Base-by-base conservation (phyloP, 345 rosid species). In the Gossypium herbaceum region DNA sequence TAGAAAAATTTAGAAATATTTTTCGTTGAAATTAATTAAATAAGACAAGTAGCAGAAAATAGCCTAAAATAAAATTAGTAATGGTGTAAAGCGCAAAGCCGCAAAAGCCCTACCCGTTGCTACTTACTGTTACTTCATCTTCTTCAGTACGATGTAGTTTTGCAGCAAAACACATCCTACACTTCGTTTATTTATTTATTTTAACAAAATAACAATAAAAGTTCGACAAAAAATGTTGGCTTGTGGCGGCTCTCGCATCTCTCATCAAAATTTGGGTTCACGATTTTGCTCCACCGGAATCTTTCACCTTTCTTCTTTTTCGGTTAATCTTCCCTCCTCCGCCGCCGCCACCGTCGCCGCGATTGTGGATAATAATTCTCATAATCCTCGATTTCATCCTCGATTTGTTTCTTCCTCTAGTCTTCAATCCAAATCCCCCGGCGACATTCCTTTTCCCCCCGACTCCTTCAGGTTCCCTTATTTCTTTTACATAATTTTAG, bases 161-260 rank as follows among this genome's bases (percentile, higher is more conserved):
- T 3, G 3, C 1, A 19, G 60, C 9, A 19, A 8, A 54, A 54
- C 3, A n/a, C 58, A n/a, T 7, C 59, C 19, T n/a, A 55, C 25
- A 29, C 48, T 39, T 63, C 9, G 2, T 24, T 58, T 12, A 34
- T 34, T 58, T 58, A 22, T 22, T 56, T 9, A 19, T 19, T 56
- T 20, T 20, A 34, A 56, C 13, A 25, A 20, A 56, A 3, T 56
- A 56, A 5, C n/a, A 44, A 61, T 29, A 5, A 29, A 15, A 13
- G 12, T 25, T 69, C 52, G 51, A 63, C 13, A 24, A 48, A 22
- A 45, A 68, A 89, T 94, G 96, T 75, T 88, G 82, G 77, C 39
- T 4, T 48, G 87, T 56, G 84, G 97, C 68, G 89, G 94, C 74
- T 90, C 83, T 77, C 93, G 94, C 75, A 85, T 87, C 58, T 83